phyloP scores from a whole-genome alignment of 305 asterid genomes.

The Nicotiana rustica region DNA sequence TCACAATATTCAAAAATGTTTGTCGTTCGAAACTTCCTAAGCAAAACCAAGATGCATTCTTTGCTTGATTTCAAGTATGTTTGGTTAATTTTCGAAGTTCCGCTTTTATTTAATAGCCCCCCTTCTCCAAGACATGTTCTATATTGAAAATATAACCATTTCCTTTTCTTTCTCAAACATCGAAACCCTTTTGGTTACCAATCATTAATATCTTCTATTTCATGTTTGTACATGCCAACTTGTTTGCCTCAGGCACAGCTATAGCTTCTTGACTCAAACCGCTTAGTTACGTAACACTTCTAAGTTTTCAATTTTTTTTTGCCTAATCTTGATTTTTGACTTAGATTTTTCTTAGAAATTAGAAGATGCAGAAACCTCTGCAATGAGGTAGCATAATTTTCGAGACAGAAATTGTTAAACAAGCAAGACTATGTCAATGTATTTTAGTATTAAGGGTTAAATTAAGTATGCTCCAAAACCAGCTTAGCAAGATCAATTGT shows the following conservation, averaged over 20 bases:
- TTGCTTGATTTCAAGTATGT: conserved; percentile 39
- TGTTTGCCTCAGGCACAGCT: neutral
- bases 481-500: too few species aligned
- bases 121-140: conserved; percentile 14
- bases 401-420: neutral
- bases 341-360: neutral
- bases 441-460: too few species aligned
- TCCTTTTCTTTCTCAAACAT: neutral
- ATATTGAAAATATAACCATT: neutral
- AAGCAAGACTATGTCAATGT: neutral
- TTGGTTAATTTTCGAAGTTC: neutral
- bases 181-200: neutral
- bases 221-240: neutral
- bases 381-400: too few species aligned
- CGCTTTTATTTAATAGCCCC: conserved; percentile 31
- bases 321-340: neutral
- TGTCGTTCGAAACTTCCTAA: conserved; percentile 32
- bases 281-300: neutral
- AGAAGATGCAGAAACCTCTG: too few species aligned
- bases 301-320: neutral
- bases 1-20: conserved; percentile 39
- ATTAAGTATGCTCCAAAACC: too few species aligned
- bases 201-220: neutral
- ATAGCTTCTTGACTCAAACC: neutral
- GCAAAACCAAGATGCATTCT: conserved; percentile 24